Evolutionary conservation across 1,284 basidiomycete genomes (phyloP), one percentile per base, ranked within the genome.

Genomic region (Trichosporon sp.): DNA sequence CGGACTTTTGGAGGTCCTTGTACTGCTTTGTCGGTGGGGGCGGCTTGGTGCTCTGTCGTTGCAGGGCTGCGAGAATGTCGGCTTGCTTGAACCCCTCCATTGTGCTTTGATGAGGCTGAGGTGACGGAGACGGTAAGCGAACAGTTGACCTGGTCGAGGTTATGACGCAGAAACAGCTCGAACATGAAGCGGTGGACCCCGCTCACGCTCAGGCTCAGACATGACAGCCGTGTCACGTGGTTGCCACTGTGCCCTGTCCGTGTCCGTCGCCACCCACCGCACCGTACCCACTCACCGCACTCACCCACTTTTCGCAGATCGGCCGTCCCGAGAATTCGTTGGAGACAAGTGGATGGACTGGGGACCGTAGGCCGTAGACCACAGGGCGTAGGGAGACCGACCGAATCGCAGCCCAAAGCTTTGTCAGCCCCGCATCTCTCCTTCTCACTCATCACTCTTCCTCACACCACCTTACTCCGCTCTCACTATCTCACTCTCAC

Each of bases 21-120:
- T 52, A 10, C 21, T 33, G 57, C n/a, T 33, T 63, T 16, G 63
- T 56, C 7, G 65, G 58, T 36, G 67, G 56, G 33, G 32, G 32
- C 10, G 59, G 54, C 36, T 52, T 29, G 36, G 34, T 11, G n/a
- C 31, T 56, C 29, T 59, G 58, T 21, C 58, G 32, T 52, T 73
- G 70, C 6, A 81, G 71, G 8, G 80, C 80, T 7, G 77, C 77
- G 58, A 79, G 67, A 58, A 81, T 70, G 34, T 78, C 73, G 9
- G 73, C 71, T 68, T 80, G 79, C 6, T 72, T 70, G 25, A 58
- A 62, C 4, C 60, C 64, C 23, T 63, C 31, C 69, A 70, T 73
- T 46, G 21, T 46, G 8, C 44, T 8, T 11, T 23, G 44, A 23
- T 11, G 19, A 23, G n/a, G n/a, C n/a, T 11, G 16, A 49, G 14